Evolutionary conservation across 305 asterid genomes (phyloP), one percentile per base, ranked within the genome.

Genomic region (Fraxinus ornus): DNA sequence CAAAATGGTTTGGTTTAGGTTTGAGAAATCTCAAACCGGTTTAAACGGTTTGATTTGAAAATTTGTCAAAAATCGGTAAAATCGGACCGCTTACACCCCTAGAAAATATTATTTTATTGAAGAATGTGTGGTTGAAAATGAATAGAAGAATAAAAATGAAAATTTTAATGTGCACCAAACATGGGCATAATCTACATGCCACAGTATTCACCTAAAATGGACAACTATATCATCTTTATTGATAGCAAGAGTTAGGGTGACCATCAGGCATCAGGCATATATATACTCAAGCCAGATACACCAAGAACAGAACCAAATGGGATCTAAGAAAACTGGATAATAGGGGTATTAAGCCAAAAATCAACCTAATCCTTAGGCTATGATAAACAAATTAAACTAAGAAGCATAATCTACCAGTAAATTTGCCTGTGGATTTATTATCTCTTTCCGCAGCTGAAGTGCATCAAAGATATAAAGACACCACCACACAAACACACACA

Each of bases 141-240:
- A 30, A 30, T 26, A n/a, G n/a, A n/a, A n/a, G n/a, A n/a, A n/a
- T n/a, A n/a, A n/a, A n/a, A n/a, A n/a, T n/a, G n/a, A n/a, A n/a
- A n/a, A n/a, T n/a, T n/a, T n/a, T n/a, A n/a, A n/a, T n/a, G n/a
- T n/a, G n/a, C n/a, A n/a, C n/a, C n/a, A n/a, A n/a, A n/a, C n/a
- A n/a, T n/a, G n/a, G n/a, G n/a, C n/a, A 55, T 37, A 4, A 17
- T 77, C 44, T 49, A 41, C 49, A 60, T 81, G 49, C 39, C 55
- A 62, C 47, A 57, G 22, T 28, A 77, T 77, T 79, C 85, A 80
- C 83, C 81, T 78, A 64, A 83, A 76, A 66, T 55, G 78, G 70
- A 64, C 62, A 78, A 74, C 64, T 74, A 33, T 79, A 77, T 81
- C 60, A 12, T 68, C 75, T 28, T 30, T 12, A 26, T 13, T 68